Evolutionary conservation across 441 rosid genomes (phyloP).

Genomic region (Syzygium syzygioides): DNA sequence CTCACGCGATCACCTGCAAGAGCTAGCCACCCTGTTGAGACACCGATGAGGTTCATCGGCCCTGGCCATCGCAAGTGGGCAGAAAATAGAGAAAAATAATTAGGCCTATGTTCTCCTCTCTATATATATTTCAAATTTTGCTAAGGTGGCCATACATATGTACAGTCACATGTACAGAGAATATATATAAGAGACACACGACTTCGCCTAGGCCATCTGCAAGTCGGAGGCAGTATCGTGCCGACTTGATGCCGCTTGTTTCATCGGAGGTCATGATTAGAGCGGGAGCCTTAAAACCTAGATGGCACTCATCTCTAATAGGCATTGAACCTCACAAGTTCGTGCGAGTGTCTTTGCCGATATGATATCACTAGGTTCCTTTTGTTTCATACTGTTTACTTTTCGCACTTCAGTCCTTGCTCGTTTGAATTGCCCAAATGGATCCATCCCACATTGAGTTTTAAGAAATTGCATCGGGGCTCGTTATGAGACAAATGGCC

Average conservation of each 20-base stretch:
- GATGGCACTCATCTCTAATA: background rate
- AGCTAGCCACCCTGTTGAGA: background rate
- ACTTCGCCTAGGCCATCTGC: fast-evolving
- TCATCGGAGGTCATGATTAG: background rate
- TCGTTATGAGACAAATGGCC: background rate
- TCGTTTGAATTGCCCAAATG: background rate
- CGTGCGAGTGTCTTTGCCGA: fast-evolving
- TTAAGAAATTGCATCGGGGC: background rate
- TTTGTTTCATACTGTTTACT: background rate
- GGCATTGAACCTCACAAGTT: background rate
- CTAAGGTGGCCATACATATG: background rate
- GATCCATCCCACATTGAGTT: background rate
- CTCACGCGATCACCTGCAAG: fast-evolving
- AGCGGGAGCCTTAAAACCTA: no score
- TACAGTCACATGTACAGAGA: background rate
- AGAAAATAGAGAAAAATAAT: background rate
- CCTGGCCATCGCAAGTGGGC: fast-evolving
- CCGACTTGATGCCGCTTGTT: background rate
- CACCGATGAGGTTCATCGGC: background rate
- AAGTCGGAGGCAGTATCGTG: background rate
- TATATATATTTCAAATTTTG: background rate
- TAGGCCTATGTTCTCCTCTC: background rate
- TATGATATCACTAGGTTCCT: background rate
- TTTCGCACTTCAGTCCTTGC: background rate
- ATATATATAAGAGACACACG: fast-evolving